phyloP scores from a whole-genome alignment of 257 asterid genomes.

The Solanum ossicruentum region DNA sequence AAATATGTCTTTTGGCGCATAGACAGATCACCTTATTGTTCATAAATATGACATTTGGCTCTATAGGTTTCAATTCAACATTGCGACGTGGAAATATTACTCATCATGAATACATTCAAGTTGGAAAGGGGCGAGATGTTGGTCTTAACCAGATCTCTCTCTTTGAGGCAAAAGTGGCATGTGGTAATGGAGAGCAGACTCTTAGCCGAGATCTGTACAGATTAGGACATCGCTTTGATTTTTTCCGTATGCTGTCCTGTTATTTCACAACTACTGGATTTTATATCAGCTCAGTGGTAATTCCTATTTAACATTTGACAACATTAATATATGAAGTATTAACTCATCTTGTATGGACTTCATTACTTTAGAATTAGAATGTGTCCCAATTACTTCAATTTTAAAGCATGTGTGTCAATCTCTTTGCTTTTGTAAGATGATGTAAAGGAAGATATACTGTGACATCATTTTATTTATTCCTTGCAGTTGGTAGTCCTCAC shows the following conservation, averaged over 20 bases:
- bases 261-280: slow-evolving; percentile 84
- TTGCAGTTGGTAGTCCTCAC: slow-evolving; percentile 83
- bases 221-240: slow-evolving; percentile 93
- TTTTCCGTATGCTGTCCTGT: slow-evolving; percentile 89
- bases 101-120: slow-evolving; percentile 92
- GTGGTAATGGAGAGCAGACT: slow-evolving; percentile 95
- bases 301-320: not conserved
- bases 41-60: slow-evolving; percentile 1
- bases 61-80: slow-evolving; percentile 77
- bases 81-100: slow-evolving; percentile 85
- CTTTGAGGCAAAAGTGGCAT: slow-evolving; percentile 94
- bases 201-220: slow-evolving; percentile 93
- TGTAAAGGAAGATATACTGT: not conserved
- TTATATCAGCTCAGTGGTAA: slow-evolving; percentile 92
- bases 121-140: slow-evolving; percentile 95
- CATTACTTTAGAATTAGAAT: not conserved
- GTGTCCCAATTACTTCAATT: not conserved
- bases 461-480: not conserved
- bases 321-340: not conserved
- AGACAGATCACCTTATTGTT: not conserved
- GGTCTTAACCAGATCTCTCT: slow-evolving; percentile 95
- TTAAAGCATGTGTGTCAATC: not conserved
- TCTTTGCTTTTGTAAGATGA: not conserved
- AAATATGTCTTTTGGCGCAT: not conserved
- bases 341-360: not conserved